Conservation (phyloP, 345 rosid genomes). For the Passiflora organensis region DNA sequence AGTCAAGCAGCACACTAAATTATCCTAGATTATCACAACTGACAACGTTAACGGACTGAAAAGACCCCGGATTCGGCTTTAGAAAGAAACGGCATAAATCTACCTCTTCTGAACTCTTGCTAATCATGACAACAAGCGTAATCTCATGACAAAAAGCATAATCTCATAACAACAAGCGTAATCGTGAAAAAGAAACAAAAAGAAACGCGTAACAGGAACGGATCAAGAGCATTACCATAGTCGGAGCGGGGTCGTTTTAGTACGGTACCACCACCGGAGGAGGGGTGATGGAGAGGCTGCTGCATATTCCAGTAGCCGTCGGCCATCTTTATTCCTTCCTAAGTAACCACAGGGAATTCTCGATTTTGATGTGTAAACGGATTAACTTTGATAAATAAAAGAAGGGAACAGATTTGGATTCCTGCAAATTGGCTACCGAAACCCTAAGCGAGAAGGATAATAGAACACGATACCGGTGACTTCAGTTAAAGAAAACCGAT, state of each 20-base stretch:
- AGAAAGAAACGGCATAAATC: background rate
- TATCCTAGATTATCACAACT: background rate
- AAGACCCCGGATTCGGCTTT: background rate
- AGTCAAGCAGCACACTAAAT: background rate
- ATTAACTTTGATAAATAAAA: no score
- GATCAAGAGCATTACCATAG: constrained; percentile 37
- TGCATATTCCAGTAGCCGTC: constrained; percentile 72
- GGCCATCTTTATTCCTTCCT: constrained; percentile 28
- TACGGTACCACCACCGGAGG: constrained; percentile 24
- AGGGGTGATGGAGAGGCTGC: constrained; percentile 32
- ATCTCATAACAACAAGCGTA: background rate
- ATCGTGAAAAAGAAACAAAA: background rate
- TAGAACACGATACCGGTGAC: no score
- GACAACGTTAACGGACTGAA: background rate
- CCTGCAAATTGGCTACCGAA: no score
- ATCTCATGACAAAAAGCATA: background rate
- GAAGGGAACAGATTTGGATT: no score
- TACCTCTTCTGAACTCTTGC: background rate
- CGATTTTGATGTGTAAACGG: no score
- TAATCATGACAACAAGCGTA: background rate
- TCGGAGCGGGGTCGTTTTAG: constrained; percentile 59
- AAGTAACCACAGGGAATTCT: no score
- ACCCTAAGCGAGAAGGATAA: no score
- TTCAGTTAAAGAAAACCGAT: no score
- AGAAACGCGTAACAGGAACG: background rate